These are phyloP conservation scores for Dendrobium officinale DNA, from an alignment of 106 monocot genomes.

Conservation along the genomic window DNA sequence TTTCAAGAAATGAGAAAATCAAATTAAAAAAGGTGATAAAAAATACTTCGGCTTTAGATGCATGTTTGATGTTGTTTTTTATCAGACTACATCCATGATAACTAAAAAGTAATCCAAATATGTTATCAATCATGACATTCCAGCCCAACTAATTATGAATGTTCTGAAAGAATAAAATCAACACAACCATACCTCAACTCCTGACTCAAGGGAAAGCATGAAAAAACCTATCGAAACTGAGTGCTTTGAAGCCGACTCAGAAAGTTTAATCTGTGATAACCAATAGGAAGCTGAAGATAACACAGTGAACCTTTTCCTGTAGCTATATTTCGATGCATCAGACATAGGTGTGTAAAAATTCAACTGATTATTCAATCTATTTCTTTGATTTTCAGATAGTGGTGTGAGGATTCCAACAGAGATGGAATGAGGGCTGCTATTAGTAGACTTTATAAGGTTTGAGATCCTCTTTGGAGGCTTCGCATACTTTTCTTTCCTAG, in stretches of 20 bases:
- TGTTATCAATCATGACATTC: no score
- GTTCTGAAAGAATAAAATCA: no score
- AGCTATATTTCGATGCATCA: conserved; percentile 41
- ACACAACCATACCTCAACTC: conserved; percentile 57
- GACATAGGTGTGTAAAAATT: conserved; percentile 44
- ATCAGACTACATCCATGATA: no score
- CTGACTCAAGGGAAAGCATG: conserved; percentile 77
- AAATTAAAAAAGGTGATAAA: not conserved
- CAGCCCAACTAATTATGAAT: no score
- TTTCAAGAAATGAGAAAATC: not conserved
- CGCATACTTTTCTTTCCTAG: conserved; percentile 37
- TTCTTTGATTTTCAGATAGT: conserved; percentile 24
- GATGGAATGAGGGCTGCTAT: conserved; percentile 6
- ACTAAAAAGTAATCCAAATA: no score
- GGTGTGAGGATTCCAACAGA: conserved; percentile 39
- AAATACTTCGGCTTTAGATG: no score
- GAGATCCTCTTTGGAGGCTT: conserved; percentile 67
- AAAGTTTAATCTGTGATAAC: conserved; percentile 77
- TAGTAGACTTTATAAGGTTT: conserved; percentile 33
- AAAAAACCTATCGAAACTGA: conserved; percentile 79
- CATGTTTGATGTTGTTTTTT: no score
- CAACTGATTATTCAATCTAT: conserved; percentile 13
- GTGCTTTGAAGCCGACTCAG: conserved; percentile 69
- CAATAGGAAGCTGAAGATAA: conserved; percentile 91
- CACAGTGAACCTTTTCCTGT: conserved; percentile 43